A percentile compares a stretch with the other conserved stretches of the same genome.
These are phyloP conservation scores for Trichoderma atroviride DNA, from an alignment of 2,329 filamentous ascomycete genomes.

Conservation along the genomic window DNA sequence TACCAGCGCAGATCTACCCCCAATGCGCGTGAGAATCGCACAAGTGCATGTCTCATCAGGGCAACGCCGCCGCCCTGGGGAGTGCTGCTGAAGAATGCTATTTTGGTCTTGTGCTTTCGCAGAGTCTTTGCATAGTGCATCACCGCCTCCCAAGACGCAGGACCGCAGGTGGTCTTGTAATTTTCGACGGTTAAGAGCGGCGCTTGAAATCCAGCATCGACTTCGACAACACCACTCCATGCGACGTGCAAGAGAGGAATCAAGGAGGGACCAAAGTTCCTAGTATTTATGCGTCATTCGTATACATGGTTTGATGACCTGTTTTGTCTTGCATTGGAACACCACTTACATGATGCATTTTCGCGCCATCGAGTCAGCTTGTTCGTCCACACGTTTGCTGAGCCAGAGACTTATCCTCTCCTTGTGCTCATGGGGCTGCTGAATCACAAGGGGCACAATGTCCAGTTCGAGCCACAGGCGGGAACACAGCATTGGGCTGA, in stretches of 20 bases:
- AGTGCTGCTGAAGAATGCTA: constrained; percentile 80
- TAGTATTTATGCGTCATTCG: background rate
- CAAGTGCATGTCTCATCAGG: constrained; percentile 77
- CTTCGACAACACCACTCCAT: constrained; percentile 68
- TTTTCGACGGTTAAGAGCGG: constrained; percentile 58
- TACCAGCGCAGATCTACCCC: constrained; percentile 76
- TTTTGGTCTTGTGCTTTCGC: constrained; percentile 64
- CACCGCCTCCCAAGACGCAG: constrained; percentile 66
- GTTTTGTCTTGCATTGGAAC: background rate
- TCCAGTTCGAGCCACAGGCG: constrained; percentile 77
- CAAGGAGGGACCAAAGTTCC: constrained; percentile 73
- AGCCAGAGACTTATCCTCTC: constrained; percentile 52
- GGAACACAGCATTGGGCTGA: constrained; percentile 67
- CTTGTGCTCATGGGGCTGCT: constrained; percentile 47
- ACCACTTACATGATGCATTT: constrained; percentile 71
- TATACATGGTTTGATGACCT: background rate
- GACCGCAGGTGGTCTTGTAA: constrained; percentile 63
- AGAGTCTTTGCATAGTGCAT: constrained; percentile 65
- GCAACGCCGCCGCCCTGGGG: constrained; percentile 83
- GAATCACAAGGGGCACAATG: constrained; percentile 70
- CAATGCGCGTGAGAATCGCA: constrained; percentile 68
- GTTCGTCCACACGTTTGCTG: constrained; percentile 70
- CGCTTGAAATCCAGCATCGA: constrained; percentile 67
- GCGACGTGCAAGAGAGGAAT: constrained; percentile 70
- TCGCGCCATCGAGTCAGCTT: constrained; percentile 78